Base-by-base conservation (phyloP, 805 yeast genomes). In the Pichia cabralensis region DNA sequence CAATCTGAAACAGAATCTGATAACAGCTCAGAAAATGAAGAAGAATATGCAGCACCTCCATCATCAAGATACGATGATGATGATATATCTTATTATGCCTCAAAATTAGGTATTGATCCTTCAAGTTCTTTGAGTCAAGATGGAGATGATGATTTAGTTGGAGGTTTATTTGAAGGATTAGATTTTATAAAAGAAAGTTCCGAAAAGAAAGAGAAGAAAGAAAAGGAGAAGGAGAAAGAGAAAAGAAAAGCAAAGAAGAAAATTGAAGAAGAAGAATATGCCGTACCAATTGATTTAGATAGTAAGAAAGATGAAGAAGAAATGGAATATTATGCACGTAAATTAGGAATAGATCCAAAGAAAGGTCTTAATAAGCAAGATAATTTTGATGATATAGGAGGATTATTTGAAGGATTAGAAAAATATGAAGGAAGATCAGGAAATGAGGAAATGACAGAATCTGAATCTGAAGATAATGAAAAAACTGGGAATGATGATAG, bases 31-130 rank as follows among this genome's bases (percentile, higher is more conserved):
- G 23, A 3, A 20, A 9, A 15, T 4, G 32, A 43, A 21, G 33
- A 39, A 17, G 43, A 48, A 33, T 38, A 41, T 39, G 46, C 35
- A 25, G 26, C 30, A 33, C 35, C 36, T 20, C 28, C 26, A 19
- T 14, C 36, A 38, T 11, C 29, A 31, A 27, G 5, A 4, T 33
- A 38, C 42, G 94, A 82, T 48, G 89, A 83, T 39, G 76, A 74
- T 38, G 95, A 88, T 34, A 76, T 83, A 58, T 71, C 68, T 28
- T 85, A 79, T 50, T 89, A 85, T 53, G 89, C 96, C 2, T 80
- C 80, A 43, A 78, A 81, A 48, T 63, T 88, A 9, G 94, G 92
- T 1, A 54, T 83, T 44, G 63, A 65, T 34, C 73, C 75, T 39
- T 71, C 74, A 1, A 67, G 65, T 33, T 65, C 64, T 13, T 60